Percentiles rank a stretch among this genome's conserved stretches.
phyloP scores from a whole-genome alignment of 192 early-diverging fungal genomes.

The Dissophora globulifera region DNA sequence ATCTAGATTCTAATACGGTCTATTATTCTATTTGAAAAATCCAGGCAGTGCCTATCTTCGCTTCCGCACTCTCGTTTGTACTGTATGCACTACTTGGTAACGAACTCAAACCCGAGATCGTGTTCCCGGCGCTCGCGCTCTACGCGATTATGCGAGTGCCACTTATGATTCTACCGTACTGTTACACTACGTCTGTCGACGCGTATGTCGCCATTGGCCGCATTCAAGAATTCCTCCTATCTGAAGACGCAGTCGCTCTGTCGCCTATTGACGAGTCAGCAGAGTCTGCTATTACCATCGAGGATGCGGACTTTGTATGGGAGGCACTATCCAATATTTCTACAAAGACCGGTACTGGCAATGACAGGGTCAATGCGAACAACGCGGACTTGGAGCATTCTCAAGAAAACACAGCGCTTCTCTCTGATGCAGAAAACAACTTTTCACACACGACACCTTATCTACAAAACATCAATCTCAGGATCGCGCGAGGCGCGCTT shows the following conservation, averaged over 20 bases:
- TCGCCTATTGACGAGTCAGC: not conserved
- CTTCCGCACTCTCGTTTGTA: conserved; percentile 10
- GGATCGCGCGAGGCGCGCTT: conserved; percentile 16
- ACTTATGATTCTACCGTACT: conserved; percentile 5
- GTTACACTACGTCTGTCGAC: conserved; percentile 7
- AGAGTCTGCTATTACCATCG: conserved; percentile 49
- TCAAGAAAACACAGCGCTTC: no score
- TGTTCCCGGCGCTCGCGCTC: conserved; percentile 23
- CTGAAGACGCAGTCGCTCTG: conserved; percentile 11
- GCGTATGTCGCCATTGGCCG: conserved; percentile 20
- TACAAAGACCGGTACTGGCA: not conserved
- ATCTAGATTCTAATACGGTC: not conserved
- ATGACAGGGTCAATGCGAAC: no score
- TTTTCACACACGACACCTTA: conserved; percentile 27
- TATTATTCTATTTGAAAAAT: no score
- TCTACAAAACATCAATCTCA: conserved; percentile 25
- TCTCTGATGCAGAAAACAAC: no score
- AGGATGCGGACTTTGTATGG: conserved; percentile 20
- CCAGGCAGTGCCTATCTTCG: conserved; percentile 15
- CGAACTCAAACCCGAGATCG: conserved; percentile 7
- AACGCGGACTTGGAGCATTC: no score
- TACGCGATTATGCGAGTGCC: conserved; percentile 11
- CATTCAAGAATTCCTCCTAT: conserved; percentile 12
- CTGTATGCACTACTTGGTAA: conserved; percentile 9
- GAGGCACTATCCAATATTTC: not conserved